Evolutionary conservation across 2,329 filamentous ascomycete genomes (phyloP).

Genomic region (Claviceps capensis): DNA sequence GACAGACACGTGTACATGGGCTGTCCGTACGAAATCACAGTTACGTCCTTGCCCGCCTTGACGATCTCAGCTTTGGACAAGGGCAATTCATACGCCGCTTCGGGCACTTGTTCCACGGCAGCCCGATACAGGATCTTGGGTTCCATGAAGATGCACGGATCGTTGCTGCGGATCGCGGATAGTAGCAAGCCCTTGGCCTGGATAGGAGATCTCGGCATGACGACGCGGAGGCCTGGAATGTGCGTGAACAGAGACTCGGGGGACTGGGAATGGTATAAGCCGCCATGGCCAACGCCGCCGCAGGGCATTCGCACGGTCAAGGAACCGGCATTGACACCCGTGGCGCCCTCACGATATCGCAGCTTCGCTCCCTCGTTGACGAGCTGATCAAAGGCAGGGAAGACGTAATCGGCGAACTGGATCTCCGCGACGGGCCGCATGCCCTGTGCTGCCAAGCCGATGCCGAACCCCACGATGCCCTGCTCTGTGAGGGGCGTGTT

Average conservation of each 20-base stretch:
- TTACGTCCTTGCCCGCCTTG: slow-evolving; percentile 67
- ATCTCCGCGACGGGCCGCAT: slow-evolving; percentile 91
- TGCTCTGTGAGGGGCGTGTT: slow-evolving; percentile 93
- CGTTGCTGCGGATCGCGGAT: slow-evolving; percentile 62
- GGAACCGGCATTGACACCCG: slow-evolving; percentile 53
- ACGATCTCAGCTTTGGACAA: slow-evolving; percentile 76
- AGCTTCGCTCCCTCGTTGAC: slow-evolving; percentile 89
- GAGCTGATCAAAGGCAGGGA: slow-evolving; percentile 83
- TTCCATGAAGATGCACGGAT: slow-evolving; percentile 87
- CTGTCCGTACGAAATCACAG: slow-evolving; percentile 78
- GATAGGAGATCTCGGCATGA: slow-evolving; percentile 71
- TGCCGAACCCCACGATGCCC: slow-evolving; percentile 85
- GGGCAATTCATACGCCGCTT: slow-evolving; percentile 66
- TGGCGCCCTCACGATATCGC: slow-evolving; percentile 56
- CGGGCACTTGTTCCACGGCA: slow-evolving; percentile 80
- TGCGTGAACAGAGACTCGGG: slow-evolving; percentile 83
- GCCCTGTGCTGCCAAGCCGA: slow-evolving; percentile 79
- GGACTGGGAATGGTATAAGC: slow-evolving; percentile 76
- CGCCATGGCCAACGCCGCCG: slow-evolving; percentile 81
- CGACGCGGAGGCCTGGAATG: slow-evolving; percentile 70
- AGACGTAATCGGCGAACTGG: slow-evolving; percentile 91
- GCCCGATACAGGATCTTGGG: slow-evolving; percentile 88
- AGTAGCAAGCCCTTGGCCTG: slow-evolving; percentile 83
- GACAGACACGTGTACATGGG: slow-evolving; percentile 72
- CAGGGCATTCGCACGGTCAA: slow-evolving; percentile 83